Percentiles rank a stretch among this genome's conserved stretches.
phyloP scores from a whole-genome alignment of 768 basidiomycete genomes.

The Boletus pseudo-olivaceus region DNA sequence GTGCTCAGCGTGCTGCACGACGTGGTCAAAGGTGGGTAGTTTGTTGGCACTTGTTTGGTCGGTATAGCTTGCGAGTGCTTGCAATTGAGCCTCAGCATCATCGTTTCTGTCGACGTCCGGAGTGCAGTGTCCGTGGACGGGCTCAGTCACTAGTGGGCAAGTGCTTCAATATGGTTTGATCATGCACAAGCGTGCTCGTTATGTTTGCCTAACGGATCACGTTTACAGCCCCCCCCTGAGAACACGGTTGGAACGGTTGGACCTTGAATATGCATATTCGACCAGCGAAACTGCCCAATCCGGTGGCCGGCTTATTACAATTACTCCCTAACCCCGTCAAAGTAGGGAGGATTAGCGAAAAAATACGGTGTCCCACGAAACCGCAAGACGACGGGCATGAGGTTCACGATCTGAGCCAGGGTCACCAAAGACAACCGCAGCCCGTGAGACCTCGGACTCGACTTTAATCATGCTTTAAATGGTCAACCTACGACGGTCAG shows the following conservation, averaged over 20 bases:
- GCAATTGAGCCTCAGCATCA: not conserved
- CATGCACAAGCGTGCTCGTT: not conserved
- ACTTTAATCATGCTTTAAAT: not conserved
- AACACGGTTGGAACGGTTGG: too few relatives aligned
- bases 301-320: too few relatives aligned
- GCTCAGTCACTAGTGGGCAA: not conserved
- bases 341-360: too few relatives aligned
- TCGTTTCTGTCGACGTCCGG: not conserved
- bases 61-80: not conserved
- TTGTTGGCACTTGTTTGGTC: conserved; percentile 27
- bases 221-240: not conserved
- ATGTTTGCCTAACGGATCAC: not conserved
- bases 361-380: too few relatives aligned
- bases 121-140: not conserved
- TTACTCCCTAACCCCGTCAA: too few relatives aligned
- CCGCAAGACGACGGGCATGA: too few relatives aligned
- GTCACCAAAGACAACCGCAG: not conserved
- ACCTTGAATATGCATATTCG: too few relatives aligned
- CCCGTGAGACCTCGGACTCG: not conserved
- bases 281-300: too few relatives aligned
- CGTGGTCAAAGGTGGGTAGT: conserved; percentile 17
- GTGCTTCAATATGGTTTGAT: not conserved
- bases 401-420: too few relatives aligned
- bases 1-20: conserved; percentile 9
- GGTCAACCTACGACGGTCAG: not conserved